Evolutionary conservation across 2,329 filamentous ascomycete species (phyloP).

Genomic region (Pseudogymnoascus sp.): DNA sequence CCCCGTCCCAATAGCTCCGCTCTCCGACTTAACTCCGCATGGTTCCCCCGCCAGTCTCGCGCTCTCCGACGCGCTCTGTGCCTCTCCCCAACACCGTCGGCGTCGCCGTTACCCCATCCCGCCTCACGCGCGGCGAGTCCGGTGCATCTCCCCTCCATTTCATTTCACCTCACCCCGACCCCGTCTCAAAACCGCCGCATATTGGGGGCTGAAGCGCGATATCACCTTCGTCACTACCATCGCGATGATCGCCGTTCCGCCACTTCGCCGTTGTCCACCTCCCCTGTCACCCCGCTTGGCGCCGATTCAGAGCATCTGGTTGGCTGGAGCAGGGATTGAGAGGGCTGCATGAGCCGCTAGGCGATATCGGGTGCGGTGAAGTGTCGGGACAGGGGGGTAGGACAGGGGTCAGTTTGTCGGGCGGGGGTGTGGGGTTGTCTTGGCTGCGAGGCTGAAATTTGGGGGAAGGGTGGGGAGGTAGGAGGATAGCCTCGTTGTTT

Average conservation of each 20-base stretch:
- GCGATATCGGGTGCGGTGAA: neutral
- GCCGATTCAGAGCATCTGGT: neutral
- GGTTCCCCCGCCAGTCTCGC: neutral
- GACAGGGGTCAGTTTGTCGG: neutral
- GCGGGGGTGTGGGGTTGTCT: neutral
- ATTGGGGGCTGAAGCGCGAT: neutral
- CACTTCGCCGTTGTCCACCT: neutral
- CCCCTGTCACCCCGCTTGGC: neutral
- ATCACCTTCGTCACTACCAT: neutral
- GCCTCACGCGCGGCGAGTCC: neutral
- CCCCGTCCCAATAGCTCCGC: neutral
- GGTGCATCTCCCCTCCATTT: neutral
- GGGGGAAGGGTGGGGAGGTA: neutral
- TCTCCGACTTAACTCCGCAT: neutral
- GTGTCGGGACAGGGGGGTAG: neutral
- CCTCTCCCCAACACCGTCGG: neutral
- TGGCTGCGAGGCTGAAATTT: neutral
- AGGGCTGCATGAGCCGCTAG: neutral
- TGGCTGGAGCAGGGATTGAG: neutral
- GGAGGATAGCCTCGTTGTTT: neutral
- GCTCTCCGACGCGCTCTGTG: neutral
- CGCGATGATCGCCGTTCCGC: neutral
- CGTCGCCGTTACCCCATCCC: neutral
- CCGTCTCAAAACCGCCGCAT: neutral
- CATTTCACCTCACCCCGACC: neutral